Evolutionary conservation across 805 yeast species (phyloP).

Genomic region (Scheffersomyces lignosus): DNA sequence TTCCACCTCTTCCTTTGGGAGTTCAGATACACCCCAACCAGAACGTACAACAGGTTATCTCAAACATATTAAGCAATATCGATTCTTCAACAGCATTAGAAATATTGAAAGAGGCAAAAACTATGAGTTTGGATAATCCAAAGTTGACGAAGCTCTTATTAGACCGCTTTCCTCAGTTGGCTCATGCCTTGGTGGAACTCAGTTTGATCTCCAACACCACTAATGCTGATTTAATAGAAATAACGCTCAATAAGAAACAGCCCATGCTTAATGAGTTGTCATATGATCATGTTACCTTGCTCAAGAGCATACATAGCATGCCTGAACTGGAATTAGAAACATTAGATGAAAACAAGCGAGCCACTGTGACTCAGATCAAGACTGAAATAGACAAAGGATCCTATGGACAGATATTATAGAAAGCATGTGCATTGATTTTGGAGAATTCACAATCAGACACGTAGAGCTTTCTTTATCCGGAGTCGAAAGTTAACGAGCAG

Average conservation of each 20-base stretch:
- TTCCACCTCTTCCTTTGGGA: conserved; percentile 44
- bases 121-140: conserved; percentile 58
- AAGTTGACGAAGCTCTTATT: conserved; percentile 59
- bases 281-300: conserved; percentile 33
- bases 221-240: conserved; percentile 35
- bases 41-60: conserved; percentile 32
- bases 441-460: no score
- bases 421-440: no score
- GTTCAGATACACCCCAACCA: conserved; percentile 41
- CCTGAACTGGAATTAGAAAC: conserved; percentile 27
- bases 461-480: no score
- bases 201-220: conserved; percentile 39
- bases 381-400: conserved; percentile 22
- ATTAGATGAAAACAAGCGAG: conserved; percentile 23
- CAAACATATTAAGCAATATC: conserved; percentile 19
- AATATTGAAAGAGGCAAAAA: conserved; percentile 51
- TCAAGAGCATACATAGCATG: conserved; percentile 27
- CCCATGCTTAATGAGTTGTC: conserved; percentile 29
- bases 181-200: conserved; percentile 79
- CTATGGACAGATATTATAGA: conserved; percentile 13
- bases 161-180: conserved; percentile 73
- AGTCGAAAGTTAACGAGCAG: no score
- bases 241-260: conserved; percentile 34
- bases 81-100: conserved; percentile 23
- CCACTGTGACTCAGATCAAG: conserved; percentile 13